Conservation (phyloP, 2,329 filamentous ascomycete species). For the Cladobotryum protrusum region DNA sequence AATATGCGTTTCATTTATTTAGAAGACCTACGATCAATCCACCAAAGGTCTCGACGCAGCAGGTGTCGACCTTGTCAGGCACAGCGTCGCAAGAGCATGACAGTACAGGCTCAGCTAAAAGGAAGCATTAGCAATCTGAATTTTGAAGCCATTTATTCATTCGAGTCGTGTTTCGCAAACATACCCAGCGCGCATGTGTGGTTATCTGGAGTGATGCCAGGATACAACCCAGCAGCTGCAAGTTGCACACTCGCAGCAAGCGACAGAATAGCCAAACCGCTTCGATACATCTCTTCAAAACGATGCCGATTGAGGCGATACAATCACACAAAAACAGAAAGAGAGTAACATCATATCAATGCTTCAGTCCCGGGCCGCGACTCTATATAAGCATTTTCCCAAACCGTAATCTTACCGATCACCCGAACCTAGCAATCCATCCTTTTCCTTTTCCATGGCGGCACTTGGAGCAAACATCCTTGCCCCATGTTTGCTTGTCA, state of each 20-base stretch:
- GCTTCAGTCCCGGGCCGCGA: no score
- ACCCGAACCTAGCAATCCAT: no score
- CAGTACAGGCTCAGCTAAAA: slow-evolving; percentile 23
- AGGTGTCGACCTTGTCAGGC: slow-evolving; percentile 47
- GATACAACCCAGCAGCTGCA: slow-evolving; percentile 33
- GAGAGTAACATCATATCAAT: background rate
- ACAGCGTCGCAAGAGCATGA: slow-evolving; percentile 45
- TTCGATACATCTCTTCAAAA: slow-evolving; percentile 18
- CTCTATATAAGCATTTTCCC: no score
- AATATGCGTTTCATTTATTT: background rate
- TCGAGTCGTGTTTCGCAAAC: slow-evolving; percentile 2
- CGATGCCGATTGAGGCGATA: background rate
- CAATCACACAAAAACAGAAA: background rate
- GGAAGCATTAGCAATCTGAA: background rate
- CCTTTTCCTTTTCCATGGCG: no score
- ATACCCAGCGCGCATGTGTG: slow-evolving; percentile 50
- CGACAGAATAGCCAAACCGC: slow-evolving; percentile 14
- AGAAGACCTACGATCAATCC: slow-evolving; percentile 43
- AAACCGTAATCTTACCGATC: no score
- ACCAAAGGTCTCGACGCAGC: slow-evolving; percentile 60
- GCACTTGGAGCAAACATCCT: no score
- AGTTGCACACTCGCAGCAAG: slow-evolving; percentile 24
- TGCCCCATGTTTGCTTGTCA: no score
- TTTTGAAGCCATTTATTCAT: no score
- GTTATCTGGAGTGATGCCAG: slow-evolving; percentile 43